Conservation (phyloP, 2,329 filamentous ascomycete genomes). For the Verruconis gallopava region DNA sequence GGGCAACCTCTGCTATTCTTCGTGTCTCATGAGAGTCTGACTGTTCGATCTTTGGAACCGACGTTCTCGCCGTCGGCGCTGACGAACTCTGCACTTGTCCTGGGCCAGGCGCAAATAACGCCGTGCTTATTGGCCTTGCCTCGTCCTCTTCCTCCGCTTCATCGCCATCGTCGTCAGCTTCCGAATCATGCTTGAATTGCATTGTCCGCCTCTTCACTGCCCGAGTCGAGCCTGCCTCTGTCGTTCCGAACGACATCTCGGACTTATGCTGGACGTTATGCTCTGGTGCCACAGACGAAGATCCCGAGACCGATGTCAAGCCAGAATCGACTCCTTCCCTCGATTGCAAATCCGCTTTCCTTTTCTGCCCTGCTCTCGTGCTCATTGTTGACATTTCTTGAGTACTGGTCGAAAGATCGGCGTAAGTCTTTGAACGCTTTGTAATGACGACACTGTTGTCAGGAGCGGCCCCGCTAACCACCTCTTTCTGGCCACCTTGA, state of each 20-base stretch:
- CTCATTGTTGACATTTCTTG: not conserved
- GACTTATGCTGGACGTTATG: not conserved
- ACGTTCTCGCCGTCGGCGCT: not conserved
- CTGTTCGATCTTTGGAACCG: not conserved
- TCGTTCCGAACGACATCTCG: not conserved
- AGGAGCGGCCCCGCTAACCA: constrained; percentile 1
- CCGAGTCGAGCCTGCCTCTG: not conserved
- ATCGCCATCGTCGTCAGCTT: constrained; percentile 1
- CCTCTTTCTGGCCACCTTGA: constrained; percentile 8
- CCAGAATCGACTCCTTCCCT: not conserved
- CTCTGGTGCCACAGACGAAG: not conserved
- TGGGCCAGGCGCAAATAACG: not conserved
- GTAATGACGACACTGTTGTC: not conserved
- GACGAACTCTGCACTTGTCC: not conserved
- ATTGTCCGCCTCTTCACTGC: not conserved
- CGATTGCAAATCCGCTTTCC: constrained; percentile 8
- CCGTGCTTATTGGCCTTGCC: not conserved
- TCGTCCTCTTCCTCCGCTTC: constrained; percentile 2
- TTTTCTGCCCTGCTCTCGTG: constrained; percentile 8
- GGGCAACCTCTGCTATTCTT: constrained; percentile 20
- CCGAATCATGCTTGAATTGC: not conserved
- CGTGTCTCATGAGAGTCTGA: constrained; percentile 18
- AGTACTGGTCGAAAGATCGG: not conserved
- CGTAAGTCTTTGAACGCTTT: not conserved
- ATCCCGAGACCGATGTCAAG: not conserved